Conservation (phyloP, 1,139 yeast species). For the Pichiaceae sp. region DNA sequence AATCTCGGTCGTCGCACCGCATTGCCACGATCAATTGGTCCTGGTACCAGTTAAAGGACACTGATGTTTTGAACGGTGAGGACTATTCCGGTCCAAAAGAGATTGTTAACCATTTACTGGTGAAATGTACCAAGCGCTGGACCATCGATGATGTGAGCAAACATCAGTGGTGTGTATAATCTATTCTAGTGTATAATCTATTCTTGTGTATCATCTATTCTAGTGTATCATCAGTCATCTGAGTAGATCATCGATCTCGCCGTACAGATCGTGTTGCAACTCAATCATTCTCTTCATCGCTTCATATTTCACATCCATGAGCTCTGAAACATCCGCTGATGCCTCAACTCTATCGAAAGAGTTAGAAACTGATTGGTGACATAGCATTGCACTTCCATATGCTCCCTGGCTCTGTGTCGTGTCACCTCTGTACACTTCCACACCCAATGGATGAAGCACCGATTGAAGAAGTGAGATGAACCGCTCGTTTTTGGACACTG, state of each 20-base stretch:
- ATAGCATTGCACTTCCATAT: constrained; percentile 8
- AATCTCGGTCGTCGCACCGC: constrained; percentile 70
- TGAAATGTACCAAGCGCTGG: constrained; percentile 44
- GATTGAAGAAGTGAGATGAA: constrained; percentile 27
- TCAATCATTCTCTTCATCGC: constrained; percentile 7
- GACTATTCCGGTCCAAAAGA: constrained; percentile 35
- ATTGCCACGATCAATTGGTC: constrained; percentile 92
- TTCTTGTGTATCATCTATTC: background rate
- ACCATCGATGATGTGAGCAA: constrained; percentile 25
- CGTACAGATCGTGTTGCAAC: constrained; percentile 6
- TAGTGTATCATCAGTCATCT: background rate
- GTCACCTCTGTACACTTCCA: constrained; percentile 5
- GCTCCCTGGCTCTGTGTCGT: constrained; percentile 8
- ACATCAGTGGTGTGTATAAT: constrained; percentile 13
- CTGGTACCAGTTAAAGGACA: constrained; percentile 49
- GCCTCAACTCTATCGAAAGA: background rate
- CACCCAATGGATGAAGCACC: constrained; percentile 7
- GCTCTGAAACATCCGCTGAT: constrained; percentile 2
- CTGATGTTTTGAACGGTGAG: constrained; percentile 10
- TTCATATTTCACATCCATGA: constrained; percentile 8
- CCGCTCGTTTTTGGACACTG: constrained; percentile 40
- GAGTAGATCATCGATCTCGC: background rate
- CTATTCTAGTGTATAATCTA: too few species aligned
- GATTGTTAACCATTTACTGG: constrained; percentile 45
- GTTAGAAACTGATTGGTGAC: background rate